Base-by-base conservation (phyloP, 495 filamentous ascomycete genomes). In the Annulohypoxylon nitens region DNA sequence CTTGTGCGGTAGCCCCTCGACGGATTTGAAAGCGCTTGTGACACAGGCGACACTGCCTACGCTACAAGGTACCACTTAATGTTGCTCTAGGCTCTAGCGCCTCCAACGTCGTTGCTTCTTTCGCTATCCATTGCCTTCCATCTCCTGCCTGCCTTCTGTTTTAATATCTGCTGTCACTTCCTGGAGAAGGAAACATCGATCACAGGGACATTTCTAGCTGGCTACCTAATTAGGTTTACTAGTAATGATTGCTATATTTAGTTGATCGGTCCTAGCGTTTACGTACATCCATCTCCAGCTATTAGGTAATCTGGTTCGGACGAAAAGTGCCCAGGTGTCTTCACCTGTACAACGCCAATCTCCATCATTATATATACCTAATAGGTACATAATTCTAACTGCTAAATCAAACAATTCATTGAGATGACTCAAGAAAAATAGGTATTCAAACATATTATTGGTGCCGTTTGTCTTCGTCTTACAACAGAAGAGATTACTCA, bases 71-170 rank as follows among this genome's bases (percentile, higher is more conserved):
- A 20, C n/a, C 43, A 30, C 30, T 30, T 30, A 30, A 30, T 23
- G 20, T 23, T 23, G 20, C 20, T 23, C 20, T 23, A 23, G 20
- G 20, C 20, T 23, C 20, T 23, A 23, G 61, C 33, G 18, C 20
- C 36, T 45, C 43, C 45, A 60, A 54, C 45, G 37, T 51, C 54
- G 51, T 34, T 57, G 53, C 30, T 57, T 71, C 68, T 65, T 61
- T 71, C 54, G 12, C 7, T 43, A 54, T 71, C 68, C 55, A 71
- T 65, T 37, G 37, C 61, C 53, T 65, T 71, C 68, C 12, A 41
- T 26, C 20, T 9, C 3, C 11, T 8, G 6, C 37, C 37, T 39
- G 37, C 37, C 37, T 39, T 12, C 37, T 39, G 37, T 30, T 30
- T 30, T 30, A 30, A 3, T 30, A 30, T 30, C 30, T 30, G 30